Base-by-base conservation (phyloP, 352 stramenopile species). In the Blastocystis sp. region DNA sequence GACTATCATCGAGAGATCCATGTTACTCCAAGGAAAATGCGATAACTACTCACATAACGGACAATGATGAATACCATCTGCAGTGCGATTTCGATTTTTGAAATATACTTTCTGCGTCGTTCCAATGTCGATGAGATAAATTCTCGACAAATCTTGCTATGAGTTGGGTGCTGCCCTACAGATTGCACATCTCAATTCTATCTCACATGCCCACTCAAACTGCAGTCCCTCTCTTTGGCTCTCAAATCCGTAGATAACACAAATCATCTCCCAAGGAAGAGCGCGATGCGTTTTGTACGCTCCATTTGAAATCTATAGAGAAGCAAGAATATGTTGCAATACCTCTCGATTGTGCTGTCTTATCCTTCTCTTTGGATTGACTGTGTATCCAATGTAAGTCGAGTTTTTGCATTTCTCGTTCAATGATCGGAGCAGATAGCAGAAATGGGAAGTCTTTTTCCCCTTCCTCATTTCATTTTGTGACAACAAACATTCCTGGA, bases 341-440 rank as follows among this genome's bases (percentile, higher is more conserved):
- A 68, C 73, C 15, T 84, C 73, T 84, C 73, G 11, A 43, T 84
- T 84, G 26, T 84, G 73, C 56, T 84, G 73, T 11, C 73, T 50
- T 56, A 84, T 84, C 50, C 73, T 84, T 53, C 47, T 64, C 15
- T 84, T 84, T n/a, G 73, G 73, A 84, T 84, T 84, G 8, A 84
- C 73, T 3, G 73, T 84, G 39, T 84, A 84, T 84, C 73, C 73
- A 26, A 84, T 84, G 29, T 84, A 84, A 13, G 47, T 66, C 9
- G 73, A 84, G 29, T 66, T 64, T 23, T 26, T 56, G 26, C 20
- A 66, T 23, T 66, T 64, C 37, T 29, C n/a, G 55, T 84, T 84
- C 0, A 84, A 29, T 8, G 73, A 84, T n/a, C 50, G 73, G 3
- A 84, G 73, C 13, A 84, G 39, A 50, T 84, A 84, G 50, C 73